phyloP scores from a whole-genome alignment of 768 basidiomycete species.

The Gloeophyllum trabeum region DNA sequence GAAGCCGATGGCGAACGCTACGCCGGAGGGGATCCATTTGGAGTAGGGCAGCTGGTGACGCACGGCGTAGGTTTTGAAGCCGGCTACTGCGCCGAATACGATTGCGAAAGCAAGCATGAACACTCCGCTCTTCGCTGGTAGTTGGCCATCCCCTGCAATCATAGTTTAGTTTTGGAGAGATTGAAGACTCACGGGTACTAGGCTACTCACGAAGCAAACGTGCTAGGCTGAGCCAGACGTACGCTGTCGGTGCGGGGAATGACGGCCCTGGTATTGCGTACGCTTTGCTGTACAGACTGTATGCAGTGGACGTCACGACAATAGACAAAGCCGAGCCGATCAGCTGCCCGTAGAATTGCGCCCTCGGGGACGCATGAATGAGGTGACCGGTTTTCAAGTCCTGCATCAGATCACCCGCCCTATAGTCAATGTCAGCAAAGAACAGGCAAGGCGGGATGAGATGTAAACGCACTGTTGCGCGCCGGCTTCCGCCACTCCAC shows the following conservation, averaged over 20 bases:
- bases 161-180: too few relatives aligned
- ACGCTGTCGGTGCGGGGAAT: conserved; percentile 94
- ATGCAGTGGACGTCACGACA: conserved; percentile 80
- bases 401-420: conserved; percentile 97
- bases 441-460: not conserved
- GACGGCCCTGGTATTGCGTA: conserved; percentile 87
- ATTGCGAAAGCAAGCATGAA: conserved; percentile 79
- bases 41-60: conserved; percentile 38
- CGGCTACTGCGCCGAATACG: conserved; percentile 58
- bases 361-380: conserved; percentile 82
- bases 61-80: conserved; percentile 49
- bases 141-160: conserved; percentile 60
- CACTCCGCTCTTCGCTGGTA: conserved; percentile 60
- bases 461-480: conserved; percentile 68
- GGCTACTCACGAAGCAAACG: conserved; percentile 63
- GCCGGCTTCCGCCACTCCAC: conserved; percentile 94
- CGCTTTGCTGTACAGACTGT: conserved; percentile 74
- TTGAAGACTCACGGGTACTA: too few relatives aligned
- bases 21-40: conserved; percentile 84
- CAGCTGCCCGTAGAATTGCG: conserved; percentile 90
- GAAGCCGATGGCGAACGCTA: conserved; percentile 94
- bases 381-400: conserved; percentile 96
- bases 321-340: conserved; percentile 87
- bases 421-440: conserved; percentile 16
- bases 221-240: conserved; percentile 81